Conservation (phyloP, 106 monocot genomes). For the Phalaenopsis equestris region DNA sequence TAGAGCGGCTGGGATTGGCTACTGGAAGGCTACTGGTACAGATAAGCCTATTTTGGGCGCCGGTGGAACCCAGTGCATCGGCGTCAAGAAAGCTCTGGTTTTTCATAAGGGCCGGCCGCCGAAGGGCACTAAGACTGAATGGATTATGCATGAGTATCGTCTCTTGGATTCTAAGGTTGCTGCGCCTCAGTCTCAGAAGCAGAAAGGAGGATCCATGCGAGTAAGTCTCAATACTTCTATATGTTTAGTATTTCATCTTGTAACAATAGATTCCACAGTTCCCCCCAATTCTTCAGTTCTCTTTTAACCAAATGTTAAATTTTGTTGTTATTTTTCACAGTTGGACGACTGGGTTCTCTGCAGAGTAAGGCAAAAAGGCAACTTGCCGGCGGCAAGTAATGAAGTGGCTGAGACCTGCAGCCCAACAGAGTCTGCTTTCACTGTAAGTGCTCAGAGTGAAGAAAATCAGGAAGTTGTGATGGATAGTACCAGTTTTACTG, state of each 20-base stretch:
- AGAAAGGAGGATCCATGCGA: constrained; percentile 1
- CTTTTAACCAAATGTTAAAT: neutral
- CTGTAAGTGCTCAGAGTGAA: neutral
- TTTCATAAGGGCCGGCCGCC: constrained; percentile 5
- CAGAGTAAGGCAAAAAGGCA: neutral
- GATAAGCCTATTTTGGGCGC: neutral
- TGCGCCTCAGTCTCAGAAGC: neutral
- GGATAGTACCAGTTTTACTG: neutral
- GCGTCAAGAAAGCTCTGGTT: constrained; percentile 7
- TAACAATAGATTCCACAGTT: too few species aligned
- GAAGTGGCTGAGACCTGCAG: neutral
- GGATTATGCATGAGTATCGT: constrained; percentile 8
- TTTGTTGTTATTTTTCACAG: neutral
- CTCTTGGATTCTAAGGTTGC: neutral
- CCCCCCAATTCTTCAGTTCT: too few species aligned
- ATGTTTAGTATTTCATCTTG: neutral
- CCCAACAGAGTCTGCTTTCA: neutral
- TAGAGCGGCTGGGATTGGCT: neutral
- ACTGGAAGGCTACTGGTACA: constrained; percentile 5
- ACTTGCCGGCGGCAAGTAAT: neutral
- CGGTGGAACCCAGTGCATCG: neutral
- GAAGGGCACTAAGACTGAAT: constrained; percentile 5
- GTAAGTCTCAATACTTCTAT: neutral
- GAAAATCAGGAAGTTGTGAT: neutral
- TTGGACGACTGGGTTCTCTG: constrained; percentile 9